phyloP scores from a whole-genome alignment of 345 rosid species.

The Hirschfeldia incana region DNA sequence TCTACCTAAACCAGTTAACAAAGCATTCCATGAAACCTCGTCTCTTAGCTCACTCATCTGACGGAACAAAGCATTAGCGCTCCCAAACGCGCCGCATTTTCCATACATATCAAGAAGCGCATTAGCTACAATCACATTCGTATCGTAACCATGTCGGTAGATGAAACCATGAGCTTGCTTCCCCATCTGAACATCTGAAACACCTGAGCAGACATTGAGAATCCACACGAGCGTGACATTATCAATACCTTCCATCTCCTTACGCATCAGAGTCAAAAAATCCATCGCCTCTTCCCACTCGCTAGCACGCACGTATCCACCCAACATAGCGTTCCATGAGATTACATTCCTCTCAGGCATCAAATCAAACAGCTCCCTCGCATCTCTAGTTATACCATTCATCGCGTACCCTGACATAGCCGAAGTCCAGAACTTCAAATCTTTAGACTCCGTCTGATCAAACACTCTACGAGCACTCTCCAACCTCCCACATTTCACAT shows the following conservation, averaged over 20 bases:
- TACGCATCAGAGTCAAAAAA: constrained; percentile 53
- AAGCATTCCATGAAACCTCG: constrained; percentile 76
- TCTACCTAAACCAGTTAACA: constrained; percentile 66
- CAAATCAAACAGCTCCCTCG: constrained; percentile 66
- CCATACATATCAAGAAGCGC: constrained; percentile 71
- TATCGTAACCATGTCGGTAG: constrained; percentile 53
- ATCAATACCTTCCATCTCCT: constrained; percentile 53
- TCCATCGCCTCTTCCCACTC: constrained; percentile 71
- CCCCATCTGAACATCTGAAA: constrained; percentile 70
- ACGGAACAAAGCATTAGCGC: constrained; percentile 53
- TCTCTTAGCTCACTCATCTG: constrained; percentile 68
- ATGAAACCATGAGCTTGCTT: constrained; percentile 76
- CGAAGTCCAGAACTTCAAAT: constrained; percentile 71
- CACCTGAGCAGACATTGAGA: constrained; percentile 64
- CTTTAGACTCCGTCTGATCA: constrained; percentile 53
- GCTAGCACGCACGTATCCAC: constrained; percentile 54
- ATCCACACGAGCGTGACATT: constrained; percentile 61
- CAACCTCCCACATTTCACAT: constrained; percentile 60
- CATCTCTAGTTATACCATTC: constrained; percentile 59
- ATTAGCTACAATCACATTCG: constrained; percentile 60
- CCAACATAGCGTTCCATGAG: constrained; percentile 89
- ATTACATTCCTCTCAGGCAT: constrained; percentile 76
- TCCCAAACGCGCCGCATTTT: constrained; percentile 34
- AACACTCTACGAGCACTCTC: constrained; percentile 64
- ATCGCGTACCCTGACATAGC: constrained; percentile 67